Evolutionary conservation across 176 grass and related monocot species (phyloP).

Genomic region (Ensete ventricosum): DNA sequence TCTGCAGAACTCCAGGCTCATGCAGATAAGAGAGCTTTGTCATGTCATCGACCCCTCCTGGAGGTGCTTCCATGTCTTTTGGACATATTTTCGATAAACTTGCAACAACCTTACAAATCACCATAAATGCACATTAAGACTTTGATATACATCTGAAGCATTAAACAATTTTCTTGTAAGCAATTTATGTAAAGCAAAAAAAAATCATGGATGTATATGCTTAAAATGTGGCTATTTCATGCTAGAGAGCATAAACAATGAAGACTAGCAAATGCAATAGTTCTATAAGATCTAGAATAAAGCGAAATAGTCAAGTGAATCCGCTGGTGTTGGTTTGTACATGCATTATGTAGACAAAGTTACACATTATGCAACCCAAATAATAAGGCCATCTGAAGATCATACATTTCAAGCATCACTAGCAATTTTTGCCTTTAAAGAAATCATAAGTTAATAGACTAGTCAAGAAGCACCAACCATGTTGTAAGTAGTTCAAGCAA

Average conservation of each 20-base stretch:
- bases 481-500: too few species aligned
- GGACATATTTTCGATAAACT: constrained; percentile 13
- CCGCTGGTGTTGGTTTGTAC: too few species aligned
- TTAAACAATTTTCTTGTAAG: too few species aligned
- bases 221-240: background rate
- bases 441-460: too few species aligned
- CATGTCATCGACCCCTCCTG: constrained; percentile 20
- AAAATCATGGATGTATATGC: background rate
- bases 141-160: background rate
- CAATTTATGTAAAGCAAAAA: background rate
- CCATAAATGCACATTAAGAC: constrained; percentile 8
- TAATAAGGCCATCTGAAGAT: too few species aligned
- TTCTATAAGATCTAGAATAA: constrained; percentile 2
- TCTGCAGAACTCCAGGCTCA: constrained; percentile 20
- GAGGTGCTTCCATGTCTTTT: constrained; percentile 18
- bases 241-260: background rate
- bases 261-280: background rate
- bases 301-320: too few species aligned
- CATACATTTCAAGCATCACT: too few species aligned
- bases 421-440: too few species aligned
- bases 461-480: too few species aligned
- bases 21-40: constrained; percentile 18
- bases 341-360: too few species aligned
- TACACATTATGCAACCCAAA: too few species aligned
- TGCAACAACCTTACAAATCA: background rate